These are phyloP conservation scores for Zea mays DNA, from an alignment of 176 grass and related monocot species.

Conservation along the genomic window Zm-B73-REFERENCE-NAM-5.0 NC_050098.1:2924501-2925000, in stretches of 20 bases:
- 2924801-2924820: conserved; percentile 2
- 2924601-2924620: conserved; percentile 26
- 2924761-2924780: conserved; percentile 15
- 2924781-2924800: conserved; percentile 13
- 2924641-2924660: not conserved
- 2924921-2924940: not conserved
- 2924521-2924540: conserved; percentile 35
- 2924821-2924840: conserved; percentile 38
- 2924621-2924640: conserved; percentile 18
- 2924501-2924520: conserved; percentile 18
- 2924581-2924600: conserved; percentile 16
- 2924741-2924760: conserved; percentile 3
- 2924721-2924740: conserved; percentile 29
- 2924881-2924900: conserved; percentile 14
- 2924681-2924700: conserved; percentile 22
- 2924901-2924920: not conserved
- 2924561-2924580: conserved; percentile 19
- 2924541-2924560: conserved; percentile 25
- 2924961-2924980: not conserved
- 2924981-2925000: not conserved
- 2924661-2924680: not conserved
- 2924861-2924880: conserved; percentile 19
- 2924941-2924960: not conserved
- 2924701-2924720: not conserved
- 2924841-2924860: conserved; percentile 23